Evolutionary conservation across 2,329 filamentous ascomycete species (phyloP).

Genomic region (Pseudophaeomoniella oleicola): DNA sequence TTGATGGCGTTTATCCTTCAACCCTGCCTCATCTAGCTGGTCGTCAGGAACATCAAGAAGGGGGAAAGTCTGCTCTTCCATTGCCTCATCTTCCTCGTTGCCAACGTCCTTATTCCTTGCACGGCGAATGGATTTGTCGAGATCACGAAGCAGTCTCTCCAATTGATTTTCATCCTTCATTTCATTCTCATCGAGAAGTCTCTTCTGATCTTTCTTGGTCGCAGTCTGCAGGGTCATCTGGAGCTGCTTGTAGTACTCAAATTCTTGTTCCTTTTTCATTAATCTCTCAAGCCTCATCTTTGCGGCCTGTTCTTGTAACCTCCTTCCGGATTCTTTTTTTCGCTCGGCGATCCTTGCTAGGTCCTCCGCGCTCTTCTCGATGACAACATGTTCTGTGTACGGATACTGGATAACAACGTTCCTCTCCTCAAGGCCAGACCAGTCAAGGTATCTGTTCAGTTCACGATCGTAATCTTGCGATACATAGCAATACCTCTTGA

Average conservation of each 20-base stretch:
- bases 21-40: slow-evolving; percentile 73
- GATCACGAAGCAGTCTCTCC: slow-evolving; percentile 70
- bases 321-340: slow-evolving; percentile 82
- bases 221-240: slow-evolving; percentile 47
- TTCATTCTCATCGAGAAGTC: slow-evolving; percentile 77
- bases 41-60: slow-evolving; percentile 83
- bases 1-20: slow-evolving; percentile 90
- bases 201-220: slow-evolving; percentile 79
- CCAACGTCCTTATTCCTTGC: slow-evolving; percentile 89
- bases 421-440: slow-evolving; percentile 67
- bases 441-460: slow-evolving; percentile 64
- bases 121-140: slow-evolving; percentile 80
- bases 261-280: slow-evolving; percentile 86
- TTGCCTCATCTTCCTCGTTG: slow-evolving; percentile 62
- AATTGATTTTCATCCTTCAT: slow-evolving; percentile 81
- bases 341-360: slow-evolving; percentile 79
- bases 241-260: slow-evolving; percentile 84
- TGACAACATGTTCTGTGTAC: slow-evolving; percentile 75
- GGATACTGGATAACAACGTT: slow-evolving; percentile 86
- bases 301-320: slow-evolving; percentile 87
- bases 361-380: slow-evolving; percentile 91
- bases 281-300: slow-evolving; percentile 95
- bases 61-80: slow-evolving; percentile 71
- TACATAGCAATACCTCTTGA: slow-evolving; percentile 80
- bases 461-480: slow-evolving; percentile 73